A percentile compares a stretch with the other conserved stretches of the same genome.
phyloP scores from a whole-genome alignment of 78 protist species.

The Dictyostelium capitatum region DNA sequence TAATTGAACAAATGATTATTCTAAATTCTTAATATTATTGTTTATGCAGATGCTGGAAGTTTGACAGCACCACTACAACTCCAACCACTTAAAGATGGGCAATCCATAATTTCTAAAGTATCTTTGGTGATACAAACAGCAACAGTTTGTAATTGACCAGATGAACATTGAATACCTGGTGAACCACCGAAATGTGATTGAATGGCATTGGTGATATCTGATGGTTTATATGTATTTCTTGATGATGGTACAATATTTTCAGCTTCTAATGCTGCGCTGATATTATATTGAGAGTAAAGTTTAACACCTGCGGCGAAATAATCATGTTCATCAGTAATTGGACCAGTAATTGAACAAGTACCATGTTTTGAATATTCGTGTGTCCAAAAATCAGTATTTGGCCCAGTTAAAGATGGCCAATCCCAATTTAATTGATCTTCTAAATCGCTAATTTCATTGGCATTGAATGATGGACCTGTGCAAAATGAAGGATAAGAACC shows the following conservation, averaged over 20 bases:
- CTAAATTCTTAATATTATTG: too few species aligned
- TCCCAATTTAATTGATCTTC: slow-evolving; percentile 1
- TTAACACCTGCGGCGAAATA: slow-evolving; percentile 40
- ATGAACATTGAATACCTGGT: slow-evolving; percentile 40
- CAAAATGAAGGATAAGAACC: slow-evolving; percentile 69
- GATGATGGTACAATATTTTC: slow-evolving; percentile 17
- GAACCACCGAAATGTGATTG: neutral
- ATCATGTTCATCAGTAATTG: slow-evolving; percentile 33
- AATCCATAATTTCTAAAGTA: slow-evolving; percentile 19
- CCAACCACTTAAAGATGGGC: slow-evolving; percentile 52
- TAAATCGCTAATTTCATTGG: neutral
- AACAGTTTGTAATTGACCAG: slow-evolving; percentile 17
- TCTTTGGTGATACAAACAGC: slow-evolving; percentile 48
- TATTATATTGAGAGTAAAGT: slow-evolving; percentile 43
- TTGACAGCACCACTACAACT: neutral
- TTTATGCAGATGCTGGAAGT: slow-evolving; percentile 29
- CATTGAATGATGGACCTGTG: slow-evolving; percentile 39
- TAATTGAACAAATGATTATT: too few species aligned
- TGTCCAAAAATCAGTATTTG: slow-evolving; percentile 76
- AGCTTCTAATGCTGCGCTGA: slow-evolving; percentile 9
- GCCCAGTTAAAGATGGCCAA: slow-evolving; percentile 80
- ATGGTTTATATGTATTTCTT: neutral
- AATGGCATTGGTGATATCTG: neutral
- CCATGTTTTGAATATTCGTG: slow-evolving; percentile 74
- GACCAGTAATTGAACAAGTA: slow-evolving; percentile 58